Base-by-base conservation (phyloP, 2,329 filamentous ascomycete species). In the Hansfordia pulvinata region DNA sequence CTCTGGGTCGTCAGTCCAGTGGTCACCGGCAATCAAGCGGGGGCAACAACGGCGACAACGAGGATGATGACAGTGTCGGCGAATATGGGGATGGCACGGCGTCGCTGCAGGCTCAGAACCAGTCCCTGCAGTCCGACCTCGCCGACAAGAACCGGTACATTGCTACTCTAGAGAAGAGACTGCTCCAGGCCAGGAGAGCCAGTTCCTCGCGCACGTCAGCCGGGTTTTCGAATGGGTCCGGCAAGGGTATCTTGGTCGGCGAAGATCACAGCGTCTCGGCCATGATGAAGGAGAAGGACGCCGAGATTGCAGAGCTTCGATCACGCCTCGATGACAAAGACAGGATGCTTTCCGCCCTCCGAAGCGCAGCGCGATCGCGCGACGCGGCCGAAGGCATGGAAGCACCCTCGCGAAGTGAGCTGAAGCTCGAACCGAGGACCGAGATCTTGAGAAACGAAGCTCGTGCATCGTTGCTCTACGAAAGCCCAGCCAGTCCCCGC, bases 131-230 rank as follows among this genome's bases (percentile, higher is more conserved):
- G 50, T 74, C 85, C n/a, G 90, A 98, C 49, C 67, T 98, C 24
- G 72, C 70, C n/a, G 90, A 98, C 54, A 94, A 93, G 59, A 96
- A 90, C 41, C 79, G 90, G 17, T 98, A 98, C 50, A 96, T 96
- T 40, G 69, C 80, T 16, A 96, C 90, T 0, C 57, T 98, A 9
- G 90, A 98, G 56, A 92, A 92, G 53, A 73, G 90, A 15, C 61
- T 98, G 2, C 62, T 96, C 18, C 90, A 98, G 46, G 90, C 90
- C 19, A 69, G 90, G 20, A 69, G 88, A 25, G 84, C 85, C 1
- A 94, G 86, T 52, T 85, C 93, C 29, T 88, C 84, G 6, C 75
- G 88, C 11, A 74, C 88, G 8, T 93, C 85, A 5, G 70, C 80
- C 32, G 78, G 78, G 1, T 69, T 86, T 34, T 64, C 63, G 29